Conservation (phyloP, 208 protist genomes). For the Angomonas desouzai region DNA sequence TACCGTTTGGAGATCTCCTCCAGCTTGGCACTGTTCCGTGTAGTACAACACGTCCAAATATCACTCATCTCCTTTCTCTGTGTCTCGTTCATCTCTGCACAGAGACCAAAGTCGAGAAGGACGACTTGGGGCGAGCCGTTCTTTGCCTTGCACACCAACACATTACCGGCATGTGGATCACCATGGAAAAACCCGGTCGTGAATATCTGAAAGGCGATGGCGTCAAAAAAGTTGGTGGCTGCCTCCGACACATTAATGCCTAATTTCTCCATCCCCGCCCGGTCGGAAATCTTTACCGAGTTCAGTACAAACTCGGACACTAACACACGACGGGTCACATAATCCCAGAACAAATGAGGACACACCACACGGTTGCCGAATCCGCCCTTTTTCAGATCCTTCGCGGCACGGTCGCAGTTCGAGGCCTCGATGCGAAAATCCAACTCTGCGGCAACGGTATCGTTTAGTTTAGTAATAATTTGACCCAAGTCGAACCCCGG, state of each 20-base stretch:
- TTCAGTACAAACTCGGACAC: constrained; percentile 63
- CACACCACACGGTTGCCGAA: constrained; percentile 74
- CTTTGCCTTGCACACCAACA: constrained; percentile 76
- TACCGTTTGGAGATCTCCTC: constrained; percentile 42
- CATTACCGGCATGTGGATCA: constrained; percentile 93
- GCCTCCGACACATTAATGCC: constrained; percentile 60
- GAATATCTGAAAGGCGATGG: constrained; percentile 94
- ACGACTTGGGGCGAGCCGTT: constrained; percentile 74
- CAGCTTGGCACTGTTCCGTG: constrained; percentile 57
- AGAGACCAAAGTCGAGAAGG: constrained; percentile 95
- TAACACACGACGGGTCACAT: constrained; percentile 63
- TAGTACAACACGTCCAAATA: constrained; percentile 76
- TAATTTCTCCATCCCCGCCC: constrained; percentile 39
- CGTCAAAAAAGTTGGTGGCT: constrained; percentile 70
- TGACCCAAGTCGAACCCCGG: constrained; percentile 84
- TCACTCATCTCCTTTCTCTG: constrained; percentile 49
- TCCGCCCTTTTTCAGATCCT: constrained; percentile 64
- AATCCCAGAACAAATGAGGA: constrained; percentile 51
- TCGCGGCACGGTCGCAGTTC: constrained; percentile 83
- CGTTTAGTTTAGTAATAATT: constrained; percentile 83
- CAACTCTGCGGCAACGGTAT: constrained; percentile 87
- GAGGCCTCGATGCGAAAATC: constrained; percentile 92
- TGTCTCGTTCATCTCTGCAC: constrained; percentile 71
- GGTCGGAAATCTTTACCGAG: constrained; percentile 78
- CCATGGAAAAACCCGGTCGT: constrained; percentile 92